Base-by-base conservation (phyloP, 2,329 filamentous ascomycete genomes). In the Exophiala dermatitidis region DNA sequence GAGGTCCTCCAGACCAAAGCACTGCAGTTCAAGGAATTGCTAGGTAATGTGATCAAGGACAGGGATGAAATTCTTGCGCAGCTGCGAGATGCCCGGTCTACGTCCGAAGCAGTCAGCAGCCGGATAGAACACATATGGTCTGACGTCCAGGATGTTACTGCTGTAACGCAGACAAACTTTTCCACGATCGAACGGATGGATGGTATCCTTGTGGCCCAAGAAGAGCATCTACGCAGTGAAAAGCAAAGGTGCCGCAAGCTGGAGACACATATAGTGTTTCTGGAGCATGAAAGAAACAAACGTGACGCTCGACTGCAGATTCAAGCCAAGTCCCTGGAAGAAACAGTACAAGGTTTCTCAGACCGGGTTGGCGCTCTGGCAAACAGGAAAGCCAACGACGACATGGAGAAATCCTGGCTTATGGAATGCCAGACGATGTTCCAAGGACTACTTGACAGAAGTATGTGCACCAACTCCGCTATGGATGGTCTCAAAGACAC, bases 201-300 rank as follows among this genome's bases (percentile, higher is more conserved):
- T 26, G 47, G 48, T 12, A 29, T 54, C 3, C 37, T 48, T 9
- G 4, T 29, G 19, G 42, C 28, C 4, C 44, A 57, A 38, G 12
- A 31, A 9, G 52, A 54, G 2, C 48, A 46, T 26, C 36, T 59
- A 12, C 46, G 41, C 38, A 43, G 41, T 28, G 54, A 61, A 28
- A 50, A 54, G 42, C 48, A 43, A 37, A 54, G 50, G 32, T 57
- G 50, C 36, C 47, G 49, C 40, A 59, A 46, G 38, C 37, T 57
- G 43, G 57, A 59, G 12, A 33, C 46, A 7, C 55, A 61, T 34
- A 58, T 61, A 33, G 31, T 50, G 5, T 40, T 48, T 26, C 26
- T 59, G 28, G 50, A 54, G n/a, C 50, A 48, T 9, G 50, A 56
- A 30, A 53, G 37, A 45, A 40, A 45, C 28, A 53, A 40, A 29